A percentile compares a stretch with the other conserved stretches of the same genome.
phyloP scores from a whole-genome alignment of 140 eudicot species.

The Senecio squalidus region DNA sequence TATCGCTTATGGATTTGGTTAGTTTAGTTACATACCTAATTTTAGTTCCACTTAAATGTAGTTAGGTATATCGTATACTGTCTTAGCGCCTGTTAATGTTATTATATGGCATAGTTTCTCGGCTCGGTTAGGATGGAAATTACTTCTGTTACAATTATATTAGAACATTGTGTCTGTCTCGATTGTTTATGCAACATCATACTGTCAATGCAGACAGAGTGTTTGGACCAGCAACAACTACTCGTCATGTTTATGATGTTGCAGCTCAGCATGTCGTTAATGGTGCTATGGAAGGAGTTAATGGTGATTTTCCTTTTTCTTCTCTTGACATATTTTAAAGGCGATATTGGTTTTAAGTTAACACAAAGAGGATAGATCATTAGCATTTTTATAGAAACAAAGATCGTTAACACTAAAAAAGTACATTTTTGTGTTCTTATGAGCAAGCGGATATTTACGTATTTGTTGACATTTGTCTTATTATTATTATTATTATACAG shows the following conservation, averaged over 20 bases:
- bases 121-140: no score
- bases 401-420: neutral
- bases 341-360: neutral
- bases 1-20: slow-evolving; percentile 65
- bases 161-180: neutral
- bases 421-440: neutral
- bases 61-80: neutral
- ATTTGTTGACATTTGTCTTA: slow-evolving; percentile 7
- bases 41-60: no score
- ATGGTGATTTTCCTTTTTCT: slow-evolving; percentile 42
- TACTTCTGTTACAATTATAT: no score
- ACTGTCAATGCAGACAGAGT: slow-evolving; percentile 61
- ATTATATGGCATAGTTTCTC: no score
- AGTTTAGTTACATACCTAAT: neutral
- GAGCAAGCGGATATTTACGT: neutral
- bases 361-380: neutral
- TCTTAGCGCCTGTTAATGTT: no score
- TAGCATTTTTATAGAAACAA: neutral
- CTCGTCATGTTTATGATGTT: slow-evolving; percentile 81
- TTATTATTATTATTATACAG: slow-evolving; percentile 37
- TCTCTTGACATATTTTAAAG: neutral
- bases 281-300: slow-evolving; percentile 95
- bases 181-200: neutral
- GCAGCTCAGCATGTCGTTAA: slow-evolving; percentile 90
- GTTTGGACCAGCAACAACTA: slow-evolving; percentile 93